Conservation (phyloP, 306 rosid genomes). For the Vigna angularis region DNA sequence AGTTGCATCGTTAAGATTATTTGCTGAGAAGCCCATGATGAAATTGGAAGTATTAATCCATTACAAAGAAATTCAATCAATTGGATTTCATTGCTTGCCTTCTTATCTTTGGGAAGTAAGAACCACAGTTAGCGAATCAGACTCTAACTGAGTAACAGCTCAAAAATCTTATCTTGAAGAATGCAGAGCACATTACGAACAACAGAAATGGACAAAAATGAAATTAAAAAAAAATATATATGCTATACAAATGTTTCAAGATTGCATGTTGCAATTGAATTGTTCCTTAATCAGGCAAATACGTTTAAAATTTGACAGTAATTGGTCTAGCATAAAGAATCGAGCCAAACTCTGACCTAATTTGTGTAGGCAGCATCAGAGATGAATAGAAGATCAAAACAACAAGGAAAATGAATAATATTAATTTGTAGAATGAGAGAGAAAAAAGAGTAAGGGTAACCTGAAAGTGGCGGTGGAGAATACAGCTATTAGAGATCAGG, state of each 20-base stretch:
- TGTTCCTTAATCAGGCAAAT: neutral
- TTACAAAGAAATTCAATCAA: neutral
- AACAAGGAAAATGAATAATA: neutral
- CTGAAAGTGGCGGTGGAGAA: conserved; percentile 29
- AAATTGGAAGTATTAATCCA: neutral
- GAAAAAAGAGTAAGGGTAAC: conserved; percentile 21
- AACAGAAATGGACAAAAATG: neutral
- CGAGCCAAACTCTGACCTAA: neutral
- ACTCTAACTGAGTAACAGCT: neutral
- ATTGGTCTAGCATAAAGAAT: conserved; percentile 11
- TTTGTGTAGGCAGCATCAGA: neutral
- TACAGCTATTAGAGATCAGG: neutral
- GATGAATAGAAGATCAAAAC: neutral
- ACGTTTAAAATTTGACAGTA: neutral
- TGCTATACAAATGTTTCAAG: neutral
- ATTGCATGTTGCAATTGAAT: conserved; percentile 13
- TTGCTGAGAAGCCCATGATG: neutral
- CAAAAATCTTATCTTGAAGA: neutral
- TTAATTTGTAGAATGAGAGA: neutral
- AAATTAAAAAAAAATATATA: neutral
- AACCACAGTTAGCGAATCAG: neutral
- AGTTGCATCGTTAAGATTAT: neutral
- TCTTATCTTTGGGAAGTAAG: neutral
- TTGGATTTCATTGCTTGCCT: neutral
- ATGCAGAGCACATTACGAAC: conserved; percentile 1